Evolutionary conservation across 1,284 basidiomycete species (phyloP), one percentile per base, ranked within the genome.

Genomic region (Cryptococcus jaspeensis): DNA sequence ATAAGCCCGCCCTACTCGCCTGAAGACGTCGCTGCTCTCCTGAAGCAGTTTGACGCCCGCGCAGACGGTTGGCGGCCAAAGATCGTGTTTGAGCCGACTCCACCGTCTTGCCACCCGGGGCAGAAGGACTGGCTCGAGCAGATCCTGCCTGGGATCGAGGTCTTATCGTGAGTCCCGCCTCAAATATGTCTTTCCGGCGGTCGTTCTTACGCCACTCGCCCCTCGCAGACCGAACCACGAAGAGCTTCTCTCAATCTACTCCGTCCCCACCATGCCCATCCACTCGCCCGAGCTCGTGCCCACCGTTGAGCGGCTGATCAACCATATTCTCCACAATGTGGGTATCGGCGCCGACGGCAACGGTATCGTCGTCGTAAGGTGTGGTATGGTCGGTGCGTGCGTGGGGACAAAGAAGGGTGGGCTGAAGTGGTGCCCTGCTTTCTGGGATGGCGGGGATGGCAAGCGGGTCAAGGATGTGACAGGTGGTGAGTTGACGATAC

Each of bases 81-180:
- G 37, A 59, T 74, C 9, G 69, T 71, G 1, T 76, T 67, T 56
- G 74, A 74, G 60, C 74, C 74, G 20, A 60, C 66, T 9, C 74
- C 74, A 13, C 59, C 61, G 2, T 62, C 57, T 9, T 76, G 74
- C 55, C 61, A 64, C 53, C 50, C 66, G 5, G 65, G 59, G 2
- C 67, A 73, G 55, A 53, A 52, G 37, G 58, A 56, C 18, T 65
- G 55, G 55, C 52, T 74, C 16, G 69, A 74, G 50, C 25, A 44
- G n/a, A 61, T 65, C n/a, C 36, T 65, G 12, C 50, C 52, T 0
- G 40, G 47, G 18, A 57, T 76, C 5, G 58, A 71, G 9, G 64
- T 74, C 11, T 42, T 73, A 18, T 70, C 74, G 69, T 66, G 49
- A 62, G 64, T 66, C 43, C n/a, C 38, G 20, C 23, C 23, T n/a